Conservation (phyloP, 192 early-diverging fungal genomes). For the Linnemannia zychae region DNA sequence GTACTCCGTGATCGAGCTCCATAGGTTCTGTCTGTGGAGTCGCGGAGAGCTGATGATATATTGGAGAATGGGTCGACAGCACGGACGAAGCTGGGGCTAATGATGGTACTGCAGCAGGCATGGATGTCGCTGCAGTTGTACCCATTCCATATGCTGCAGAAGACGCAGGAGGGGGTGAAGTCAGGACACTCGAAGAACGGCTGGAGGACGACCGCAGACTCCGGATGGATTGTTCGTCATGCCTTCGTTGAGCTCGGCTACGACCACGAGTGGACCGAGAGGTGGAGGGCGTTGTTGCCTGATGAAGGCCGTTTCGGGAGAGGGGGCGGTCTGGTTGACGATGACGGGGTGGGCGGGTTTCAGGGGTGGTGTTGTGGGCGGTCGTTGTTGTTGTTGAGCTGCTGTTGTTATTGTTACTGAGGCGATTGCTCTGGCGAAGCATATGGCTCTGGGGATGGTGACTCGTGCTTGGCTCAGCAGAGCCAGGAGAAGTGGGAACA, state of each 20-base stretch:
- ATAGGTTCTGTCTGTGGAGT: slow-evolving; percentile 5
- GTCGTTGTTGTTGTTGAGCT: background rate
- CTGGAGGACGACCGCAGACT: slow-evolving; percentile 25
- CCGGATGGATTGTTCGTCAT: slow-evolving; percentile 36
- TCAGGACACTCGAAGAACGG: slow-evolving; percentile 24
- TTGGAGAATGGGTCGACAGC: background rate
- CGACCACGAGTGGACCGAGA: slow-evolving; percentile 24
- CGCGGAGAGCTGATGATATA: background rate
- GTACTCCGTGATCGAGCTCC: background rate
- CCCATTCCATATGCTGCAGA: slow-evolving; percentile 2
- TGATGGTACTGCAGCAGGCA: background rate
- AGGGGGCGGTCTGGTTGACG: slow-evolving; percentile 15
- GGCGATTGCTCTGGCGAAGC: background rate
- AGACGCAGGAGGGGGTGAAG: slow-evolving; percentile 10
- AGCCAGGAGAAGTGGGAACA: background rate
- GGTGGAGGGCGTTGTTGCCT: background rate
- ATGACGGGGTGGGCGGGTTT: slow-evolving; percentile 1
- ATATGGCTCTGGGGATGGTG: background rate
- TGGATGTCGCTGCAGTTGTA: background rate
- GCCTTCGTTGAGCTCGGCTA: slow-evolving; percentile 17
- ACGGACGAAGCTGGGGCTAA: background rate
- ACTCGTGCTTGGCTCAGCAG: background rate
- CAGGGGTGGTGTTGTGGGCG: slow-evolving; percentile 9
- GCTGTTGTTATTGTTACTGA: background rate
- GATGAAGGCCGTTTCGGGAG: background rate